Evolutionary conservation across 768 basidiomycete species (phyloP).

Genomic region (Termitomyces bulborhizus): DNA sequence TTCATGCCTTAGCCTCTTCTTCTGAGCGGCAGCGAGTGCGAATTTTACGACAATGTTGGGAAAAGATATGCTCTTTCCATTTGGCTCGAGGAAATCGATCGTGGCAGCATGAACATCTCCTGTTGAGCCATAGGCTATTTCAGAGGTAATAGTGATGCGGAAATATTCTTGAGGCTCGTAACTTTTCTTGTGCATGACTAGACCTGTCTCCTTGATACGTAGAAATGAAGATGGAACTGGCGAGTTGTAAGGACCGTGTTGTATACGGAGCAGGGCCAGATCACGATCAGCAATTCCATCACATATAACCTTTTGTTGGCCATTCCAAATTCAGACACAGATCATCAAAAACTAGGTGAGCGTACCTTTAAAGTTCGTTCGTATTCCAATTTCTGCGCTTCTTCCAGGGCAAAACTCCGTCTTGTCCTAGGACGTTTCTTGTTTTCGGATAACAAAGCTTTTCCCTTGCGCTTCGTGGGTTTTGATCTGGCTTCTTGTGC

Average conservation of each 20-base stretch:
- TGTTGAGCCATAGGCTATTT: constrained; percentile 11
- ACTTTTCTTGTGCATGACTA: not conserved
- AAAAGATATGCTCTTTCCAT: not conserved
- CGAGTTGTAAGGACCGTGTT: constrained; percentile 7
- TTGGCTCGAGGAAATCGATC: not conserved
- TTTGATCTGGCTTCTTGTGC: not conserved
- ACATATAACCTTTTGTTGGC: not conserved
- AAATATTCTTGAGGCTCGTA: constrained; percentile 9
- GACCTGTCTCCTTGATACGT: not conserved
- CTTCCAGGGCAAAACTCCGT: not conserved
- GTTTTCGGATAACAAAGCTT: not conserved
- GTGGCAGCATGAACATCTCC: constrained; percentile 12
- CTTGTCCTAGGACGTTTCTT: not conserved
- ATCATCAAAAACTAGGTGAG: not conserved
- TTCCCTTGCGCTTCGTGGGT: not conserved
- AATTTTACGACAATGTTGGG: constrained; percentile 11
- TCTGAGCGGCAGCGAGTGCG: constrained; percentile 3
- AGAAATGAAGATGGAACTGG: constrained; percentile 11
- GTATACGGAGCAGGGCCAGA: constrained; percentile 1
- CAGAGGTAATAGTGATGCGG: constrained; percentile 10
- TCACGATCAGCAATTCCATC: not conserved
- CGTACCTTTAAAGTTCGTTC: not conserved
- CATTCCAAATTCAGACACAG: not conserved
- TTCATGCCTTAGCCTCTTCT: constrained; percentile 8
- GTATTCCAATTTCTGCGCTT: not conserved